Evolutionary conservation across 2,329 filamentous ascomycete genomes (phyloP).

Genomic region (Botrytis porri): DNA sequence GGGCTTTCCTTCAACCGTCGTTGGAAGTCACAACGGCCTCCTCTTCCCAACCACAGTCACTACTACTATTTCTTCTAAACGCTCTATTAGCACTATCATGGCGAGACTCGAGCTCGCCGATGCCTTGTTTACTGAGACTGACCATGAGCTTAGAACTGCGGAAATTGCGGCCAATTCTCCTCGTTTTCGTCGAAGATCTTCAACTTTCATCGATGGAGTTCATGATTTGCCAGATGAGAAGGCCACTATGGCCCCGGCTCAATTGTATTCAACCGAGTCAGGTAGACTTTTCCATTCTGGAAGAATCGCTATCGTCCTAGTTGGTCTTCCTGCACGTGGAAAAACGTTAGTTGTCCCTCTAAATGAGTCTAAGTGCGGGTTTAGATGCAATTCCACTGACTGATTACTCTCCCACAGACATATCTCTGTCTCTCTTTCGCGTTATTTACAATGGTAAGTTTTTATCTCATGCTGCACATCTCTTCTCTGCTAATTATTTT

Average conservation of each 20-base stretch:
- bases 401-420: conserved; percentile 53
- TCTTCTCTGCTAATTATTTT: conserved; percentile 14
- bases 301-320: conserved; percentile 94
- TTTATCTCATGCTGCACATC: background rate
- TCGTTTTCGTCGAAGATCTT: conserved; percentile 86
- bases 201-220: conserved; percentile 94
- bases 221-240: conserved; percentile 83
- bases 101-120: background rate
- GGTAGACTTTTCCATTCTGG: conserved; percentile 96
- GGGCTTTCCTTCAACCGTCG: background rate
- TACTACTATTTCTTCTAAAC: background rate
- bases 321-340: conserved; percentile 88
- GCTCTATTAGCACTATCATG: background rate
- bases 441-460: conserved; percentile 84
- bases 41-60: background rate
- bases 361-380: background rate
- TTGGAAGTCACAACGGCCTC: background rate
- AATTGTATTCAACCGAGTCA: conserved; percentile 97
- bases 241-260: conserved; percentile 76
- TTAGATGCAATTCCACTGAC: background rate
- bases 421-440: conserved; percentile 90
- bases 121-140: background rate
- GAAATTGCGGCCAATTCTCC: conserved; percentile 90
- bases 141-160: conserved; percentile 54
- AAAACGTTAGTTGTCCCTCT: conserved; percentile 67